Percentiles rank a stretch among this genome's conserved stretches.
These are phyloP conservation scores for Entomortierella beljakovae DNA, from an alignment of 192 early-diverging fungal genomes.

Conservation along the genomic window DNA sequence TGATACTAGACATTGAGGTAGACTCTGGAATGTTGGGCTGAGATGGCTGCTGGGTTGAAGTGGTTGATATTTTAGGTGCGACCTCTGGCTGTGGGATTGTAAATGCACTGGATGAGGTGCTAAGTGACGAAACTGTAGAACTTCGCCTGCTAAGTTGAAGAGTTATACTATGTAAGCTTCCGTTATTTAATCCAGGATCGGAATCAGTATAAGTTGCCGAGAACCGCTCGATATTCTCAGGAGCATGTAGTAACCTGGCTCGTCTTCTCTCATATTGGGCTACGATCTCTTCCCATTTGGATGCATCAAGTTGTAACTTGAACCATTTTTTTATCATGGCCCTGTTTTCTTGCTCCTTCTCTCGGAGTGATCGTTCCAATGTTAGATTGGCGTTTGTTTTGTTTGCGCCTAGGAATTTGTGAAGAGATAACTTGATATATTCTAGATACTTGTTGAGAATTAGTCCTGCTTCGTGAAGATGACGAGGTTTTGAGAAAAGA, in stretches of 20 bases:
- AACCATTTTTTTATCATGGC: conserved; percentile 18
- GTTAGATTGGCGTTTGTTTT: neutral
- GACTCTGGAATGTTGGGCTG: neutral
- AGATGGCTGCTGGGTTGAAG: neutral
- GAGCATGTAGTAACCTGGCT: conserved; percentile 8
- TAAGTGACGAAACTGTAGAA: neutral
- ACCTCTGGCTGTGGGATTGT: neutral
- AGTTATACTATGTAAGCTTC: too few species aligned
- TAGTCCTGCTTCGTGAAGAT: conserved; percentile 24
- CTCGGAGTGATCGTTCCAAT: neutral
- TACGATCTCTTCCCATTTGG: conserved; percentile 39
- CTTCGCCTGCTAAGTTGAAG: neutral
- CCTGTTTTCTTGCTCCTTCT: conserved; percentile 2
- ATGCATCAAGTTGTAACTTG: conserved; percentile 19
- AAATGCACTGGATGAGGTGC: neutral
- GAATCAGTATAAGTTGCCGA: too few species aligned
- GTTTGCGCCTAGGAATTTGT: neutral
- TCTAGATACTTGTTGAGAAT: conserved; percentile 14
- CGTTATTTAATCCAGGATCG: too few species aligned
- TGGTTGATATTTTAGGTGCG: neutral
- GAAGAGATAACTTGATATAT: neutral
- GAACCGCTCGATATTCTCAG: conserved; percentile 16
- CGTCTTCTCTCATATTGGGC: conserved; percentile 26
- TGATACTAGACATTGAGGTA: neutral
- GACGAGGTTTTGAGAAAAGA: conserved; percentile 29